A percentile compares a stretch with the other conserved stretches of the same genome.
These are phyloP conservation scores for Obba rivulosa DNA, from an alignment of 768 basidiomycete species.

Conservation along the genomic window DNA sequence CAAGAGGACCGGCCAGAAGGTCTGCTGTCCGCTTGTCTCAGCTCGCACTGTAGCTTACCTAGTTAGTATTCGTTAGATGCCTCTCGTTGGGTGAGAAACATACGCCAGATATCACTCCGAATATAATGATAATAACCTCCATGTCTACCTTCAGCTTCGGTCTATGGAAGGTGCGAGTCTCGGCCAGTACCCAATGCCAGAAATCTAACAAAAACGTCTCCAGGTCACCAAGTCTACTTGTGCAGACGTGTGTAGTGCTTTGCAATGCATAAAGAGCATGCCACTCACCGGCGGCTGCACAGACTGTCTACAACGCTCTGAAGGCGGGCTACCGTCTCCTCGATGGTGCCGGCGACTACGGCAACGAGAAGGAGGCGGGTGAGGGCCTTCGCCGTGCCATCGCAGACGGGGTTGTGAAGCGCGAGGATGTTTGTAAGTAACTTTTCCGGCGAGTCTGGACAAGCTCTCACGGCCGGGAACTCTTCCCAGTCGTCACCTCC, in stretches of 20 bases:
- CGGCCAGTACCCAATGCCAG: too few relatives aligned
- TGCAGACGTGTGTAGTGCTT: constrained; percentile 43
- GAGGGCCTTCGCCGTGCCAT: constrained; percentile 76
- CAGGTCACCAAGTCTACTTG: constrained; percentile 57
- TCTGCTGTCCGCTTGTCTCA: constrained; percentile 13
- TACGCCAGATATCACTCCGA: not conserved
- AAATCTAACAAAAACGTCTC: not conserved
- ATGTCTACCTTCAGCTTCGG: constrained; percentile 42
- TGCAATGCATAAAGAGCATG: too few relatives aligned
- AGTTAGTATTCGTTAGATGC: constrained; percentile 52
- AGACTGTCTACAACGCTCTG: constrained; percentile 83
- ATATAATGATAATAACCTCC: not conserved
- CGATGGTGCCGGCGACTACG: constrained; percentile 84
- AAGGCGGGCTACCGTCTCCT: constrained; percentile 84
- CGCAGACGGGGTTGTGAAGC: constrained; percentile 74
- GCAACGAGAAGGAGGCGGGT: constrained; percentile 85
- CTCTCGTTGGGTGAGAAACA: constrained; percentile 54
- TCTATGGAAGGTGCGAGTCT: constrained; percentile 54
- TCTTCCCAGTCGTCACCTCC: constrained; percentile 66
- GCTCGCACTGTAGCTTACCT: not conserved
- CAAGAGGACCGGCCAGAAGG: constrained; percentile 59
- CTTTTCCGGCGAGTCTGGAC: not conserved
- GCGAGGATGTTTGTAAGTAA: constrained; percentile 78
- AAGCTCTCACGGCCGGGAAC: not conserved
- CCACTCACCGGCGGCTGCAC: not conserved